phyloP scores from a whole-genome alignment of 768 basidiomycete species.

The Goffeauzyma gilvescens region DNA sequence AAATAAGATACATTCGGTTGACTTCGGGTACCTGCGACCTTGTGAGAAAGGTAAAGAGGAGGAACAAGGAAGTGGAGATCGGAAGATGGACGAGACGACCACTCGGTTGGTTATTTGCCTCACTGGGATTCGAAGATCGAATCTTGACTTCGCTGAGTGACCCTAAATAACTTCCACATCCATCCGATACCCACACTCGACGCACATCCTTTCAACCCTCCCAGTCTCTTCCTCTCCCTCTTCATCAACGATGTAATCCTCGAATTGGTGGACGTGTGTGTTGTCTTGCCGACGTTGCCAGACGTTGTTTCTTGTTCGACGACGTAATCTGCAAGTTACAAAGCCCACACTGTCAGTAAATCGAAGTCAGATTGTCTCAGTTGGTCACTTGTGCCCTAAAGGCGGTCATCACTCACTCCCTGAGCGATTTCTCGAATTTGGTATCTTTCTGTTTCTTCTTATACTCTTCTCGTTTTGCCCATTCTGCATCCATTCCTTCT shows the following conservation, averaged over 20 bases:
- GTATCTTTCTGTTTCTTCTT: conserved; percentile 80
- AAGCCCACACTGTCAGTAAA: not conserved
- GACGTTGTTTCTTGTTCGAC: conserved; percentile 66
- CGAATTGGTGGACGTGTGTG: conserved; percentile 74
- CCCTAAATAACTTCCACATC: conserved; percentile 11
- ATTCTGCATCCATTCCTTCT: conserved; percentile 76
- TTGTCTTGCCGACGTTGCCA: conserved; percentile 74
- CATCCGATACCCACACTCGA: conserved; percentile 8
- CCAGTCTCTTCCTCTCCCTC: conserved; percentile 32
- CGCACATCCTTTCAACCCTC: conserved; percentile 2
- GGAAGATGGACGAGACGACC: no score
- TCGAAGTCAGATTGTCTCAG: not conserved
- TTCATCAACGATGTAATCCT: conserved; percentile 2
- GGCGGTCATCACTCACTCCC: conserved; percentile 36
- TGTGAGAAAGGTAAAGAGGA: no score
- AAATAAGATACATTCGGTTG: no score
- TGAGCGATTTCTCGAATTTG: conserved; percentile 81
- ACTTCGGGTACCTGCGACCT: no score
- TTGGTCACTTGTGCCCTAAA: not conserved
- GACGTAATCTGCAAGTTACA: conserved; percentile 38
- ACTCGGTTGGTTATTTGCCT: no score
- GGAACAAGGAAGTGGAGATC: no score
- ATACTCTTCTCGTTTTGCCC: conserved; percentile 52
- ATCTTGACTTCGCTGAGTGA: no score
- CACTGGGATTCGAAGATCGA: no score